These are phyloP conservation scores for Russula lepida DNA, from an alignment of 768 basidiomycete species.

Conservation along the genomic window DNA sequence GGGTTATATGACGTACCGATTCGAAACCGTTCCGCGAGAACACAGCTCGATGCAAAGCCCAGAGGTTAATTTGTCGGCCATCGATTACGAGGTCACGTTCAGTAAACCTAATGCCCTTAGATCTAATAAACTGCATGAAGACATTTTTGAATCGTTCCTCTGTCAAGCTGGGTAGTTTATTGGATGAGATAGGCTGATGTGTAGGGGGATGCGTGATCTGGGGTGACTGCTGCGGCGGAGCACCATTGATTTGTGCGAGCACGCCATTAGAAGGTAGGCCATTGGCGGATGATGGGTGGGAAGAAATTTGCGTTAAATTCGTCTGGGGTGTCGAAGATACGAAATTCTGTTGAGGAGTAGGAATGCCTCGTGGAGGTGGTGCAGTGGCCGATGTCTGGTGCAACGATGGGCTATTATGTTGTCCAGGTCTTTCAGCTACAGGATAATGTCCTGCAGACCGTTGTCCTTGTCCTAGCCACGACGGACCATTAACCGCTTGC, in stretches of 20 bases:
- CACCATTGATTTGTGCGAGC: background rate
- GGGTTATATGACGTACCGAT: background rate
- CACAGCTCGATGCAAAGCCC: slow-evolving; percentile 2
- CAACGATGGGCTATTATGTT: slow-evolving; percentile 10
- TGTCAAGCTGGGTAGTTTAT: background rate
- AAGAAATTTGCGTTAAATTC: slow-evolving; percentile 10
- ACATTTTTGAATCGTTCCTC: slow-evolving; percentile 5
- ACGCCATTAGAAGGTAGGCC: background rate
- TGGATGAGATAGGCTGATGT: background rate
- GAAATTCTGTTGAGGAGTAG: slow-evolving; percentile 13
- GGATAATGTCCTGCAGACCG: slow-evolving; percentile 5
- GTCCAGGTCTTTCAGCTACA: slow-evolving; percentile 2
- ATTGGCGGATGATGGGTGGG: slow-evolving; percentile 1
- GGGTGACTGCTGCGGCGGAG: slow-evolving; percentile 3
- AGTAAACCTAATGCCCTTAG: background rate
- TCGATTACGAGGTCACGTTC: slow-evolving; percentile 9
- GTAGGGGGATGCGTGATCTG: background rate
- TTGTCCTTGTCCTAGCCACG: background rate
- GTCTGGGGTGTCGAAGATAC: background rate
- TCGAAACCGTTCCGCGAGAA: slow-evolving; percentile 7
- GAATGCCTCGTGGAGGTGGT: slow-evolving; percentile 1
- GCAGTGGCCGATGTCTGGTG: slow-evolving; percentile 3
- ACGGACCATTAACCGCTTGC: background rate
- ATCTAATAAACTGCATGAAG: background rate
- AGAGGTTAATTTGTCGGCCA: background rate